Evolutionary conservation across 371 early-diverging fungal species (phyloP).

Genomic region (Caulochytrium protostelioides): DNA sequence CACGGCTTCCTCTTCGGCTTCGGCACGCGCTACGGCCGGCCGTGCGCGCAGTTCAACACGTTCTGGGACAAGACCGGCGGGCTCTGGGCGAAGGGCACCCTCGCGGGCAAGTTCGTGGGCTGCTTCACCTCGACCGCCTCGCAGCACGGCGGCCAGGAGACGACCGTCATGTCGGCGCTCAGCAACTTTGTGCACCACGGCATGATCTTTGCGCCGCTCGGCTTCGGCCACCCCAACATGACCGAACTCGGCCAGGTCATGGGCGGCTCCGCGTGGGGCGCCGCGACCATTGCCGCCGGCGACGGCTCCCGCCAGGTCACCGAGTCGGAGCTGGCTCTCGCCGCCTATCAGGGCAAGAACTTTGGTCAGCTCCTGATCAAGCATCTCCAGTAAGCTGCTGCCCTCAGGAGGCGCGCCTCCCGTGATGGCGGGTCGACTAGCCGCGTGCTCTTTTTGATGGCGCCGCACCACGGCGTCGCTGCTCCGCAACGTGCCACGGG

Average conservation of each 20-base stretch:
- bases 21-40: conserved; percentile 45
- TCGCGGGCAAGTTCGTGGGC: conserved; percentile 36
- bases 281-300: conserved; percentile 35
- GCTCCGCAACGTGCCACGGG: too few relatives aligned
- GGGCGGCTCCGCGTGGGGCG: conserved; percentile 49
- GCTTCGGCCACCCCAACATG: conserved; percentile 28
- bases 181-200: conserved; percentile 58
- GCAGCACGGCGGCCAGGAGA: conserved; percentile 60
- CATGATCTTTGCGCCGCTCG: conserved; percentile 52
- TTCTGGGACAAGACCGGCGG: conserved; percentile 33
- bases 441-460: too few relatives aligned
- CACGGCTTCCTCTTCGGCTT: conserved; percentile 51
- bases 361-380: not conserved
- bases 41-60: conserved; percentile 44
- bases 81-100: conserved; percentile 33
- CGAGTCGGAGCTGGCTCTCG: conserved; percentile 37
- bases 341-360: conserved; percentile 2
- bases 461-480: too few relatives aligned
- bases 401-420: too few relatives aligned
- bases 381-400: too few relatives aligned
- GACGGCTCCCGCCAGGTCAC: conserved; percentile 36
- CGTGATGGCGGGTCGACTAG: too few relatives aligned
- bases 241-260: too few relatives aligned
- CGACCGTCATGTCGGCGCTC: conserved; percentile 43
- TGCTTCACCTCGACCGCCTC: conserved; percentile 37